A percentile compares a stretch with the other conserved stretches of the same genome.
Conservation (phyloP, 108 stramenopile genomes). For the Aurantiochytrium sp. region DNA sequence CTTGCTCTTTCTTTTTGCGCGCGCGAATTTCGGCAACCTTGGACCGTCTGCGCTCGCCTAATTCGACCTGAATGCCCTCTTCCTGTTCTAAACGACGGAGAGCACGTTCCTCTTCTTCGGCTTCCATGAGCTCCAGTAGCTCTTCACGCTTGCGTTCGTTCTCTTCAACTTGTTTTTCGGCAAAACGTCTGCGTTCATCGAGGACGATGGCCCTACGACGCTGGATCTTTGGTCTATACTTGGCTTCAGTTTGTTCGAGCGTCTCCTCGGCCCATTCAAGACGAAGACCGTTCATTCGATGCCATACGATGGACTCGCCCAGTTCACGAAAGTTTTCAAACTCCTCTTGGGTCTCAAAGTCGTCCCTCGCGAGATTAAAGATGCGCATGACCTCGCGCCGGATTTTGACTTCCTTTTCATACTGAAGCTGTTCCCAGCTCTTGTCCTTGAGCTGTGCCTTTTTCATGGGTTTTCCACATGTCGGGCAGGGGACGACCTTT, state of each 20-base stretch:
- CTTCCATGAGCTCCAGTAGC: not conserved
- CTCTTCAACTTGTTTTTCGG: not conserved
- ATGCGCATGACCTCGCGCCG: not conserved
- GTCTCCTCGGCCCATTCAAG: not conserved
- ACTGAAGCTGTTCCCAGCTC: not conserved
- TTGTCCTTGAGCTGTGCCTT: conserved; percentile 8
- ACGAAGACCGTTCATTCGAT: not conserved
- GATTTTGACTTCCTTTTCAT: not conserved
- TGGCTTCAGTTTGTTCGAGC: not conserved
- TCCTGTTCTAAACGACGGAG: not conserved
- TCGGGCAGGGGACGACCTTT: not conserved
- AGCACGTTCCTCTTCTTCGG: not conserved
- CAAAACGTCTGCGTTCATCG: not conserved
- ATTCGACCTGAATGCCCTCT: not conserved
- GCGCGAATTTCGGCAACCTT: not conserved
- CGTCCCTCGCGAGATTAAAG: not conserved
- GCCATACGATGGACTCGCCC: not conserved
- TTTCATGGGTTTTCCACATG: not conserved
- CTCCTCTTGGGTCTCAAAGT: not conserved
- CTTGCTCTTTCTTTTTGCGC: not conserved
- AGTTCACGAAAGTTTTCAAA: not conserved
- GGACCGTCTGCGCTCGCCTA: not conserved
- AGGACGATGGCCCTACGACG: not conserved
- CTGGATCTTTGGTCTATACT: not conserved
- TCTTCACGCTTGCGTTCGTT: not conserved